Conservation (phyloP, 2,329 filamentous ascomycete species). For the Talaromyces sp. region DNA sequence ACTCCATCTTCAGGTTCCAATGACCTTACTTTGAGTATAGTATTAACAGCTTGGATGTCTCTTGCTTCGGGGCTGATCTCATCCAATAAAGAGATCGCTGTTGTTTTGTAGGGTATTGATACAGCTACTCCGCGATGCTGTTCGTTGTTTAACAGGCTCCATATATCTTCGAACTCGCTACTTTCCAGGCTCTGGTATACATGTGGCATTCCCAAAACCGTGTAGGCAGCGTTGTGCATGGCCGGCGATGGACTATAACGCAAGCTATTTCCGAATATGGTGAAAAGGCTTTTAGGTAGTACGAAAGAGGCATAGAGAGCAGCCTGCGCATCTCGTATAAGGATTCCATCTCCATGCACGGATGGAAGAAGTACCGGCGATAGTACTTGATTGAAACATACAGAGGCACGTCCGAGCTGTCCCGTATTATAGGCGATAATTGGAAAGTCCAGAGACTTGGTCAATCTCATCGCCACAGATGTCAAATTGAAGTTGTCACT, state of each 20-base stretch:
- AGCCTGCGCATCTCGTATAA: not conserved
- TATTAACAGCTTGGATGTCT: constrained; percentile 31
- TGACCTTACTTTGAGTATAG: constrained; percentile 22
- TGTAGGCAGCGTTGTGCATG: constrained; percentile 28
- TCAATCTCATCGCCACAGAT: not conserved
- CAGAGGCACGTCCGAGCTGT: constrained; percentile 21
- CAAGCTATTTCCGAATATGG: constrained; percentile 26
- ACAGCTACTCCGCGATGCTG: constrained; percentile 23
- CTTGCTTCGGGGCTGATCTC: constrained; percentile 24
- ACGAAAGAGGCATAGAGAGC: constrained; percentile 18
- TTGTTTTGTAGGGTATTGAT: constrained; percentile 28
- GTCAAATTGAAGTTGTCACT: not conserved
- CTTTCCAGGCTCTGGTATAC: constrained; percentile 18
- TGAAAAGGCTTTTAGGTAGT: constrained; percentile 20
- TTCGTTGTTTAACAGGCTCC: constrained; percentile 18
- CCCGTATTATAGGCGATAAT: constrained; percentile 26
- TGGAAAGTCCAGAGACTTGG: constrained; percentile 15
- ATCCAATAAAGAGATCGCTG: constrained; percentile 23
- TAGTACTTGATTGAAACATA: constrained; percentile 24
- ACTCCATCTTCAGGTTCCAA: constrained; percentile 11
- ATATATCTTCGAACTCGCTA: constrained; percentile 17
- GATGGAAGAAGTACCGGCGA: constrained; percentile 22
- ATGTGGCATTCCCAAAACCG: constrained; percentile 26
- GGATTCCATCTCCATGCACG: not conserved
- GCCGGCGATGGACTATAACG: constrained; percentile 26